Evolutionary conservation across 345 rosid species (phyloP).

Genomic region (Pistacia atlantica): DNA sequence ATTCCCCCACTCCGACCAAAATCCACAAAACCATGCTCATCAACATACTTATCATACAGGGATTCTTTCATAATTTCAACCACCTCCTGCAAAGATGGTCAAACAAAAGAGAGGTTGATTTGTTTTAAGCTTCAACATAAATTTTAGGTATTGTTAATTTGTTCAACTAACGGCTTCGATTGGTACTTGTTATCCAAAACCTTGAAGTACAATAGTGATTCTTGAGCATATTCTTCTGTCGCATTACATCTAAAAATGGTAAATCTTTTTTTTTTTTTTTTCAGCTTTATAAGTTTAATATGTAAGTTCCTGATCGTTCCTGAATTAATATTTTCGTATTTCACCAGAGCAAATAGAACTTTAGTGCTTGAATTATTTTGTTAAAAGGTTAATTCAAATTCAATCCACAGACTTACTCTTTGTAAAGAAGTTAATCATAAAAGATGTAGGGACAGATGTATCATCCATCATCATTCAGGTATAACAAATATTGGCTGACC

Average conservation of each 20-base stretch:
- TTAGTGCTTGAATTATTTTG: background rate
- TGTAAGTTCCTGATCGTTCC: background rate
- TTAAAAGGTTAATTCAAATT: background rate
- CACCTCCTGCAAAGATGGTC: conserved; percentile 64
- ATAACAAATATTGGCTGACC: background rate
- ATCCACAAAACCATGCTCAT: conserved; percentile 92
- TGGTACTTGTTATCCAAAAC: background rate
- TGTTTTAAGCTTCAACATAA: background rate
- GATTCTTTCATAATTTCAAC: conserved; percentile 98
- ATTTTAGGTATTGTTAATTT: background rate
- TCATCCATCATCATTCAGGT: background rate
- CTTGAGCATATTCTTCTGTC: background rate
- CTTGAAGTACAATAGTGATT: background rate
- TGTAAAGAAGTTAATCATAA: background rate
- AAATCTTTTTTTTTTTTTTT: no score
- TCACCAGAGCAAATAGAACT: background rate
- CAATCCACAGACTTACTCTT: background rate
- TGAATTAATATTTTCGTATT: background rate
- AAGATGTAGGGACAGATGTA: background rate
- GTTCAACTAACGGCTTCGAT: conserved; percentile 9
- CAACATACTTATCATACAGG: conserved; percentile 82
- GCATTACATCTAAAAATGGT: conserved; percentile 6
- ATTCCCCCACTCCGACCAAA: conserved; percentile 93
- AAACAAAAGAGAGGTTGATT: background rate
- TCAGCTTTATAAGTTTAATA: background rate